Evolutionary conservation across 2,329 filamentous ascomycete genomes (phyloP), one percentile per base, ranked within the genome.

Genomic region (Beauveria brongniartii): DNA sequence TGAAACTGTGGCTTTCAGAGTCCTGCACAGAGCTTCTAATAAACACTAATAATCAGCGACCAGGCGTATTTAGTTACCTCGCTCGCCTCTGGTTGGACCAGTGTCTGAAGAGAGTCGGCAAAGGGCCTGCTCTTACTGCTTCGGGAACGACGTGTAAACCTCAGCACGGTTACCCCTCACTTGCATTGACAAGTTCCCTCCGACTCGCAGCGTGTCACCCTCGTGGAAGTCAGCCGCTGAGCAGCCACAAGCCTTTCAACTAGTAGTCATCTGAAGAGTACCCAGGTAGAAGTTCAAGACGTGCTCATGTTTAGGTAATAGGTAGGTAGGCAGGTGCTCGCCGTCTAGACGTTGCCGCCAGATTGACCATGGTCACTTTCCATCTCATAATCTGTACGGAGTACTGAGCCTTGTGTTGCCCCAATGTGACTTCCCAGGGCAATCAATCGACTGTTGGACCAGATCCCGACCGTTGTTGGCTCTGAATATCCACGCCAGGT

Each of bases 121-220:
- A 37, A 14, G 34, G 34, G 34, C 12, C 34, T 37, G 1, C 34
- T 37, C 34, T 37, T 14, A 14, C 12, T 34, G 6, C 65, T 67
- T 65, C 64, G 58, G 61, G 53, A 22, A 18, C 40, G 16, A 52
- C 37, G 62, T 64, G 65, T 66, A 66, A 55, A 64, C 68, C 51
- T 68, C 67, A 68, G 67, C 65, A 69, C 65, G 67, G 61, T 57
- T 62, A 61, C 64, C 60, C 64, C 59, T 63, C 64, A 60, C 51
- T 62, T 64, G 61, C 40, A 20, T 22, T 40, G 34, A 12, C 30
- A 34, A 34, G 30, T 34, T 34, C 30, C 30, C 30, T 37, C 5
- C 34, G 34, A 22, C 24, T 20, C 9, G 5, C 28, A 22, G 30
- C 26, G 22, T 34, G 56, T 44, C 56, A 52, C 48, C 43, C 18